Base-by-base conservation (phyloP, 2,329 filamentous ascomycete genomes). In the Ceratocystis destructans region DNA sequence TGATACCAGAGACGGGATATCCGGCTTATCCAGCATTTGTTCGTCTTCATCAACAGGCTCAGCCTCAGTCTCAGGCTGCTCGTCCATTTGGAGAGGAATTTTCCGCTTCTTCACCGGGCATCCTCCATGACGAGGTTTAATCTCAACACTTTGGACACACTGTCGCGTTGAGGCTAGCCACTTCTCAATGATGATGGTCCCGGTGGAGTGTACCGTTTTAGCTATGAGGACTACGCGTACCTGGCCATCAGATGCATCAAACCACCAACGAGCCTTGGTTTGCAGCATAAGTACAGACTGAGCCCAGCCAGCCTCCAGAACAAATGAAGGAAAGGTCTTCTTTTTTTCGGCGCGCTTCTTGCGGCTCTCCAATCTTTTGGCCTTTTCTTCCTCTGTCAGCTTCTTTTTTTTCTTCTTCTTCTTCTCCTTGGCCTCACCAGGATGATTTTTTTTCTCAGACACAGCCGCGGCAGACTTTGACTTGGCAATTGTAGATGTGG, bases 191-290 rank as follows among this genome's bases (percentile, higher is more conserved):
- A 66, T 53, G 25, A 66, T 53, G 48, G 61, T 66, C 8, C 65
- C 65, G 20, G 61, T 63, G 20, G 48, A 61, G 20, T 66, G 65
- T 22, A 66, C 61, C 12, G 61, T 63, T 46, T 66, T 66, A 25
- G 61, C 25, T 31, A 66, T 46, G 5, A 66, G 61, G 3, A 55
- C 59, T 31, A 37, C 28, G 31, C 65, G 65, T 25, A 63, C 61
- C 45, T 63, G 37, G 44, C 65, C 59, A 28, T 66, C 65, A 31
- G 59, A 63, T n/a, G 65, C 65, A 17, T 64, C 46, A 55, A 61
- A 48, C 66, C 66, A 67, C 66, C 66, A 67, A 46, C 62, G 62
- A 15, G 62, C 55, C 62, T 64, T 64, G 31, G 45, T 67, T 61
- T 62, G 62, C 5, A 67, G 45, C 66, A 67, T 67, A 17, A 67